Evolutionary conservation across 2,329 filamentous ascomycete genomes (phyloP), one percentile per base, ranked within the genome.

Genomic region (Blumeria graminis): DNA sequence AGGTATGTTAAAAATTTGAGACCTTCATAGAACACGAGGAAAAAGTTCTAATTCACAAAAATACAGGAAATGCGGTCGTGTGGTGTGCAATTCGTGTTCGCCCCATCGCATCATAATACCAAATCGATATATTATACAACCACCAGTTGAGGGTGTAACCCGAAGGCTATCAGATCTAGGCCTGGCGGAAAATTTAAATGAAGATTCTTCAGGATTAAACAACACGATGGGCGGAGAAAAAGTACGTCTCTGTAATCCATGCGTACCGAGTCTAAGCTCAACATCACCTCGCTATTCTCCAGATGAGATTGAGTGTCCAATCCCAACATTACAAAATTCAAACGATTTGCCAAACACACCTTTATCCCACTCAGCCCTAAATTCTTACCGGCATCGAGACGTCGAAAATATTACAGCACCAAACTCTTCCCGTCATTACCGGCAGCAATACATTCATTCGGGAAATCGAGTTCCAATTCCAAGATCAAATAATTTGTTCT

Each of bases 41-140:
- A 8, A 22, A 22, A 16, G 22, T 36, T 9, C 18, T 32, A 56
- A 6, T 45, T 46, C 5, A 33, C 52, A 11, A 11, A 28, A 28
- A 28, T 28, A 6, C 59, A 84, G 82, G 62, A 95, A 94, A 76
- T 96, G 90, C 66, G 90, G 90, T 50, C 76, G 88, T 59, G 89
- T 96, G 8, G 90, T 96, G 28, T 96, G 90, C 69, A 81, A 82
- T 57, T 75, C 80, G 18, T 96, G 90, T 70, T 95, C 90, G 2
- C 90, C 90, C 3, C 90, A 96, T 68, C 80, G 88, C 59, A 96
- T 96, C 65, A 94, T 86, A 3, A 95, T 96, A 60, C 90, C 90
- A 0, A 78, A 89, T 61, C 86, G 92, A 65, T 96, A 86, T 67
- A 94, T 96, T 61, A 88, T 95, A 32, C 82, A 83, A 52, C 84